Base-by-base conservation (phyloP, 768 basidiomycete species). In the Trametes cubensis region DNA sequence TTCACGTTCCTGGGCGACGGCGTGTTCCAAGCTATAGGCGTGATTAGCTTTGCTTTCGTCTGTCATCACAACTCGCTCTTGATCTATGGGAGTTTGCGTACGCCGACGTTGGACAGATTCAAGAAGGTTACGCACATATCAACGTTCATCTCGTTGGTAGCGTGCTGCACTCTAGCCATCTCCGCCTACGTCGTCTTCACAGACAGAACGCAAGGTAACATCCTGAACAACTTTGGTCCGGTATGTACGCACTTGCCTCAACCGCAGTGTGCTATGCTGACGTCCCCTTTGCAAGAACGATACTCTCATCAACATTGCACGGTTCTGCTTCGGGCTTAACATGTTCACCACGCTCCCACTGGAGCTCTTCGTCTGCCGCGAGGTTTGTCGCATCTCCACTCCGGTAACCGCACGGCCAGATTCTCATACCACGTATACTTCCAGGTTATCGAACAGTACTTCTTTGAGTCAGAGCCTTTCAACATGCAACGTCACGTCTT, bases 311-410 rank as follows among this genome's bases (percentile, higher is more conserved):
- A 98, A 98, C 70, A 80, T 98, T 54, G 97, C 97, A 2, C 84
- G 97, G 17, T 92, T 97, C 67, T 94, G 91, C 71, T 94, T 95
- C 71, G 95, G 94, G 13, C 73, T 95, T 65, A 97, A 96, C 75
- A 99, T 98, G 97, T 97, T 98, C 69, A 95, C 95, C 0, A 99
- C 97, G 0, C 84, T 98, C 21, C 97, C 97, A 0, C 80, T 99
- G 42, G 97, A 99, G 69, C 79, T 95, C 15, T 99, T 98, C 72
- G 97, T 99, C 25, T 99, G 97, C 71, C 84, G 97, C 77, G 97
- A 99, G 81, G 94, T 92, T 56, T 94, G 81, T 91, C 88, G 50
- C 21, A 18, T 17, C 23, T 48, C n/a, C n/a, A n/a, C n/a, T 44
- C 41, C n/a, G n/a, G 23, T 1, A 20, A 7, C 14, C 21, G 7